These are phyloP conservation scores for Fusarium duplospermum DNA, from an alignment of 2,329 filamentous ascomycete species.

Conservation along the genomic window DNA sequence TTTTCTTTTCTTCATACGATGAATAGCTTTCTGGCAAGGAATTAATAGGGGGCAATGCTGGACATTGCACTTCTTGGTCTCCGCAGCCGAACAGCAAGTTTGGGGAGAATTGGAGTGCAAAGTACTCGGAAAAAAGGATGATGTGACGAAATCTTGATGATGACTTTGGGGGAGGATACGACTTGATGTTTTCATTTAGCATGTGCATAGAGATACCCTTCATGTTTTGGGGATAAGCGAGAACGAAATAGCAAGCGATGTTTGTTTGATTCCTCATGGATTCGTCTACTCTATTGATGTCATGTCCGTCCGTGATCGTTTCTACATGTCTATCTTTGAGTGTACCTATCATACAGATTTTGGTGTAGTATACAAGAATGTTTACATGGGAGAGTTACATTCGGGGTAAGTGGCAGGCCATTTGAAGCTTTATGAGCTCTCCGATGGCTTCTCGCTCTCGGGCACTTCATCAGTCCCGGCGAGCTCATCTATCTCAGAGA, in stretches of 20 bases:
- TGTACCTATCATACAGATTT: slow-evolving; percentile 6
- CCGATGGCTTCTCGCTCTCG: not conserved
- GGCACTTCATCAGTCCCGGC: not conserved
- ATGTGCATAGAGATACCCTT: slow-evolving; percentile 51
- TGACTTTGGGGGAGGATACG: slow-evolving; percentile 37
- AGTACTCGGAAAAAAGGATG: slow-evolving; percentile 8
- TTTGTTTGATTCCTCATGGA: slow-evolving; percentile 41
- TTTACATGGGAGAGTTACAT: not conserved
- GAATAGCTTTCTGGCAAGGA: slow-evolving; percentile 17
- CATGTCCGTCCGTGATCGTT: not conserved
- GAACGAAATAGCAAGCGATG: slow-evolving; percentile 45
- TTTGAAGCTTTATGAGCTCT: not conserved
- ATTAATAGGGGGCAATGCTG: slow-evolving; percentile 42
- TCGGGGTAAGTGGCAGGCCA: not conserved
- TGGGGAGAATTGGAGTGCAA: slow-evolving; percentile 33
- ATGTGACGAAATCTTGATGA: slow-evolving; percentile 43
- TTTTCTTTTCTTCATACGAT: not conserved
- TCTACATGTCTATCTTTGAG: not conserved
- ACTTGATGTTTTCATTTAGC: slow-evolving; percentile 34
- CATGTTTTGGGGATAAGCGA: slow-evolving; percentile 41
- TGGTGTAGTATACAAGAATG: not conserved
- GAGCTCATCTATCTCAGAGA: slow-evolving; percentile 9
- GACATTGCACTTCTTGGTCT: slow-evolving; percentile 40
- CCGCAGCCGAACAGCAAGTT: slow-evolving; percentile 14
- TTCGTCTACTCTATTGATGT: not conserved